Evolutionary conservation across 1,139 yeast genomes (phyloP).

Genomic region (Suhomyces terraborum): DNA sequence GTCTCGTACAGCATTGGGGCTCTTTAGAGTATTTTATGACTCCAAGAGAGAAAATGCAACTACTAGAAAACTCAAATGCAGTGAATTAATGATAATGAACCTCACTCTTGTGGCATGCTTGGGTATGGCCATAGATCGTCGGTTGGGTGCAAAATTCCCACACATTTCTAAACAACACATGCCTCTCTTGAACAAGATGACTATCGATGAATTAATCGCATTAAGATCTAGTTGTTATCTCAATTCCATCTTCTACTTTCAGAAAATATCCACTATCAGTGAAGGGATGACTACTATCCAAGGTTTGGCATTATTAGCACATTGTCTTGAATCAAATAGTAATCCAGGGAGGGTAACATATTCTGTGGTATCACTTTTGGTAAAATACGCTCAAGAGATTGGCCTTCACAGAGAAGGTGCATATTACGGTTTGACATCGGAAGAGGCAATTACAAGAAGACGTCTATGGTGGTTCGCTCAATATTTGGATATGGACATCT

Average conservation of each 20-base stretch:
- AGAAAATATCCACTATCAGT: conserved; percentile 46
- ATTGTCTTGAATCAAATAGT: conserved; percentile 47
- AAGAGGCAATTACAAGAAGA: conserved; percentile 42
- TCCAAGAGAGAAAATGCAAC: background rate
- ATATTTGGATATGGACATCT: conserved; percentile 52
- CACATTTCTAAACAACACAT: conserved; percentile 27
- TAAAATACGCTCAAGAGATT: conserved; percentile 60
- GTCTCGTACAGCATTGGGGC: background rate
- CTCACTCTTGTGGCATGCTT: conserved; percentile 22
- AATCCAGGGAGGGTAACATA: conserved; percentile 46
- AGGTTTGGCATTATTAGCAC: conserved; percentile 47
- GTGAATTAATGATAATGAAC: conserved; percentile 37
- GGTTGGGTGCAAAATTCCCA: conserved; percentile 7
- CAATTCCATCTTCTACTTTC: conserved; percentile 51
- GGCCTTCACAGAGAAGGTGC: conserved; percentile 66
- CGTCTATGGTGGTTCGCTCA: conserved; percentile 60
- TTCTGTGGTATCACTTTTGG: conserved; percentile 50
- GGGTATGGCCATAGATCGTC: conserved; percentile 17
- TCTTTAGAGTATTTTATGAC: conserved; percentile 1
- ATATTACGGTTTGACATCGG: conserved; percentile 35
- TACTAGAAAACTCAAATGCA: conserved; percentile 10
- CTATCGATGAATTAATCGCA: conserved; percentile 4
- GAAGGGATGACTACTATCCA: conserved; percentile 55
- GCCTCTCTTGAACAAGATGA: conserved; percentile 16
- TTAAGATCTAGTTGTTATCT: conserved; percentile 23